These are phyloP conservation scores for Ceratocystiopsis minuta DNA, from an alignment of 2,329 filamentous ascomycete genomes.

Conservation along the genomic window DNA sequence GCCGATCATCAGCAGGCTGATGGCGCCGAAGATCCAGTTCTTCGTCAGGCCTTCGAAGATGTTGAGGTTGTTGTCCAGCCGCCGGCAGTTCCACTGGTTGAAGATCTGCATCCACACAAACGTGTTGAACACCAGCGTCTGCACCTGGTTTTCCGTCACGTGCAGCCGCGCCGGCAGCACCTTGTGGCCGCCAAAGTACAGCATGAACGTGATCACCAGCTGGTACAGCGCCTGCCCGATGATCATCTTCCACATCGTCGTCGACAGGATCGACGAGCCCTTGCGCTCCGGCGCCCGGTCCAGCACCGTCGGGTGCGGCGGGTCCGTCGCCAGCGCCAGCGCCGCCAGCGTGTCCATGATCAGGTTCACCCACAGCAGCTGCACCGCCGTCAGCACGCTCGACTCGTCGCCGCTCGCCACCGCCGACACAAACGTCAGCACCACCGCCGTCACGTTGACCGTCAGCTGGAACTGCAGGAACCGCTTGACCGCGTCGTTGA, in stretches of 20 bases:
- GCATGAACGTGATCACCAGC: conserved; percentile 57
- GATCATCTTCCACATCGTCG: conserved; percentile 99
- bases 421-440: conserved; percentile 74
- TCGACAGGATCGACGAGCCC: conserved; percentile 50
- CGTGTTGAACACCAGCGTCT: conserved; percentile 86
- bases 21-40: conserved; percentile 79
- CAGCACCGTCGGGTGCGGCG: conserved; percentile 65
- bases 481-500: conserved; percentile 61
- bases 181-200: conserved; percentile 41
- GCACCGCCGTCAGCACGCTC: conserved; percentile 73
- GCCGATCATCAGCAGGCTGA: conserved; percentile 73
- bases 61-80: conserved; percentile 87
- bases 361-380: conserved; percentile 88
- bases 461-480: conserved; percentile 65
- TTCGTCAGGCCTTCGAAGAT: conserved; percentile 75
- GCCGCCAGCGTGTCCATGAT: conserved; percentile 96
- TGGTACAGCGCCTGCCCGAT: conserved; percentile 84
- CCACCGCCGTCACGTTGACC: conserved; percentile 81
- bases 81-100: conserved; percentile 93
- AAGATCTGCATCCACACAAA: conserved; percentile 99
- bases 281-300: conserved; percentile 52
- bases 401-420: conserved; percentile 50
- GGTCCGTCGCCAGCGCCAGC: conserved; percentile 73
- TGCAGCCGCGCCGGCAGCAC: conserved; percentile 21
- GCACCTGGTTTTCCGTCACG: conserved; percentile 30